Evolutionary conservation across 2,329 filamentous ascomycete genomes (phyloP).

Genomic region (Neocatenulostroma microsporum): DNA sequence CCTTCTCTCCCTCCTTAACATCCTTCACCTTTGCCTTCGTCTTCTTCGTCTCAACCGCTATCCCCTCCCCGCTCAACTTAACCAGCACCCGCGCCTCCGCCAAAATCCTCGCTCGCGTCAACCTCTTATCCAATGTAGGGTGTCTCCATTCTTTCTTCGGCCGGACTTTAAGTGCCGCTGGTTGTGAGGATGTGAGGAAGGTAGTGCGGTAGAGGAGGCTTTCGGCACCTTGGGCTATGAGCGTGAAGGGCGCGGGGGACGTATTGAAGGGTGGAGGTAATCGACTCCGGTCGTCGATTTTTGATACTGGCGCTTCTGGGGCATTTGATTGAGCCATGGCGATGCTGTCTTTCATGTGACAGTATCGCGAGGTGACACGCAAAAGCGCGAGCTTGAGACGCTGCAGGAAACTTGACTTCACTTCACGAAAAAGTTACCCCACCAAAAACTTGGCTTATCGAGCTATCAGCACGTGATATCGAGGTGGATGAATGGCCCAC

Average conservation of each 20-base stretch:
- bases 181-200: constrained; percentile 59
- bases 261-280: constrained; percentile 57
- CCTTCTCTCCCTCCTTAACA: not conserved
- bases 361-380: no score
- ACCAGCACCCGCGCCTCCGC: constrained; percentile 81
- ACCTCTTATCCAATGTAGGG: constrained; percentile 73
- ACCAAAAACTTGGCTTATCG: no score
- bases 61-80: constrained; percentile 68
- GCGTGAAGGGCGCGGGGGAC: constrained; percentile 50
- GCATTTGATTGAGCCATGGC: no score
- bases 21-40: constrained; percentile 12
- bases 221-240: constrained; percentile 92
- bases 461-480: no score
- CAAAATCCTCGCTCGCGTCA: constrained; percentile 79
- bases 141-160: constrained; percentile 89
- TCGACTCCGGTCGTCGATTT: no score
- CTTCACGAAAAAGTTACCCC: no score
- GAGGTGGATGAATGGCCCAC: no score
- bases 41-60: constrained; percentile 37
- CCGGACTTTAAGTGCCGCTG: constrained; percentile 82
- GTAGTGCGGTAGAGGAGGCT: constrained; percentile 86
- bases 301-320: no score
- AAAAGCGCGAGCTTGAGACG: no score
- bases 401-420: no score
- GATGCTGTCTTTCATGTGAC: no score